Percentiles rank a stretch among this genome's conserved stretches.
Conservation (phyloP, 495 filamentous ascomycete species). For the Aspergillus nanangensis region DNA sequence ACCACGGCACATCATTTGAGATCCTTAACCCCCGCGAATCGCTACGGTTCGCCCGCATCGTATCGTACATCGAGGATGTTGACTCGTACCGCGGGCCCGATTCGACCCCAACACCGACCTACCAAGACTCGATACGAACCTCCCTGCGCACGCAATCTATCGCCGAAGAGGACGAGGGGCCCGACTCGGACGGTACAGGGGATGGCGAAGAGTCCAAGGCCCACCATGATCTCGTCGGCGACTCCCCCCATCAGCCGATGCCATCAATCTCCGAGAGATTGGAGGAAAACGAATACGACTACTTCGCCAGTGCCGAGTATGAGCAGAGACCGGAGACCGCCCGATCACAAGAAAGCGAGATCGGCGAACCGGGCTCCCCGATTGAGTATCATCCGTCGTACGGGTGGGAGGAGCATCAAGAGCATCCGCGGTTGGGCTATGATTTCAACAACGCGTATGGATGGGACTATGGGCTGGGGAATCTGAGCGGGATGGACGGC, state of each 20-base stretch:
- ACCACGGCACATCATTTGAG: constrained; percentile 41
- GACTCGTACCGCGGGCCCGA: constrained; percentile 18
- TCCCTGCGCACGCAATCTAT: background rate
- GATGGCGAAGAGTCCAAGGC: constrained; percentile 6
- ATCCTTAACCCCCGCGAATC: constrained; percentile 44
- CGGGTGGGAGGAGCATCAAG: too few species aligned
- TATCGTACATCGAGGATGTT: constrained; percentile 40
- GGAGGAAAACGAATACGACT: constrained; percentile 15
- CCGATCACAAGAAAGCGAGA: constrained; percentile 21
- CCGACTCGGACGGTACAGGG: background rate
- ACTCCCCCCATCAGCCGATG: constrained; percentile 19
- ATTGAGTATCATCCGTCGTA: too few species aligned
- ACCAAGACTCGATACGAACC: background rate
- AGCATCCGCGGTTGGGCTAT: constrained; percentile 10
- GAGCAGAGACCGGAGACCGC: too few species aligned
- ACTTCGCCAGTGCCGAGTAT: too few species aligned
- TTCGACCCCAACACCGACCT: background rate
- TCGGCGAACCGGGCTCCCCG: constrained; percentile 35
- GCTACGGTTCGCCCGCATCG: constrained; percentile 33
- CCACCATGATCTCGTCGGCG: constrained; percentile 17
- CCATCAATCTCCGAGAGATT: constrained; percentile 25
- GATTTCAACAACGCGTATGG: background rate
- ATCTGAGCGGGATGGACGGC: too few species aligned
- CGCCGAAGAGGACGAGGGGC: background rate
- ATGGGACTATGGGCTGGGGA: background rate